Conservation (phyloP, 352 stramenopile species). For the Pythium coloratum region DNA sequence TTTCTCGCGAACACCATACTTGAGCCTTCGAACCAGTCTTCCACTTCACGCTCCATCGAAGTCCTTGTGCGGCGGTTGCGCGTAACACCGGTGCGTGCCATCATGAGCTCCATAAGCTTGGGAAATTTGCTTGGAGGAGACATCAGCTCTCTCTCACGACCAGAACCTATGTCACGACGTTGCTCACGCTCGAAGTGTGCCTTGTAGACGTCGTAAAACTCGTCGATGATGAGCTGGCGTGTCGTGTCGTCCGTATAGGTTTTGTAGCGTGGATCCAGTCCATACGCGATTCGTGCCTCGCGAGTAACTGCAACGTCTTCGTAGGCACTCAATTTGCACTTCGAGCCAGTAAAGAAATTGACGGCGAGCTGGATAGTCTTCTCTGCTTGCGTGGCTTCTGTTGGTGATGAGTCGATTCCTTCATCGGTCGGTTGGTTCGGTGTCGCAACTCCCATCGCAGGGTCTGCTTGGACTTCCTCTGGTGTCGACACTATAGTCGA, state of each 20-base stretch:
- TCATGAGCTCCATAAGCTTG: background rate
- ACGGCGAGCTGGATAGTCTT: too few relatives aligned
- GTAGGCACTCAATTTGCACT: background rate
- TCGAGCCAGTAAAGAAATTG: background rate
- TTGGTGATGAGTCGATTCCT: too few relatives aligned
- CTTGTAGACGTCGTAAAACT: background rate
- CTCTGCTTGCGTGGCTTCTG: too few relatives aligned
- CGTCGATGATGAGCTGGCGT: background rate
- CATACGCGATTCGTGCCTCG: background rate
- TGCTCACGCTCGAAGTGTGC: background rate
- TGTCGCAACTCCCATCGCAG: too few relatives aligned
- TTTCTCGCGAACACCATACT: too few relatives aligned
- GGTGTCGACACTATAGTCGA: too few relatives aligned
- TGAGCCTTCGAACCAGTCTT: background rate
- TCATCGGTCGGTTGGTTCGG: too few relatives aligned
- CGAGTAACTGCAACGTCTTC: background rate
- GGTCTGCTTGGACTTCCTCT: too few relatives aligned
- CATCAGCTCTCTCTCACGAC: background rate
- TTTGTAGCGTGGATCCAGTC: background rate
- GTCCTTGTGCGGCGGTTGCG: background rate
- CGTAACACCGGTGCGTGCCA: background rate
- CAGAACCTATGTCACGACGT: background rate
- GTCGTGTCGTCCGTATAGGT: background rate
- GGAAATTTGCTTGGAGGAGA: constrained; percentile 1
- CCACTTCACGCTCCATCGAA: background rate